A percentile compares a stretch with the other conserved stretches of the same genome.
These are phyloP conservation scores for Ceratocystiopsis sp. DNA, from an alignment of 2,329 filamentous ascomycete genomes.

Conservation along the genomic window DNA sequence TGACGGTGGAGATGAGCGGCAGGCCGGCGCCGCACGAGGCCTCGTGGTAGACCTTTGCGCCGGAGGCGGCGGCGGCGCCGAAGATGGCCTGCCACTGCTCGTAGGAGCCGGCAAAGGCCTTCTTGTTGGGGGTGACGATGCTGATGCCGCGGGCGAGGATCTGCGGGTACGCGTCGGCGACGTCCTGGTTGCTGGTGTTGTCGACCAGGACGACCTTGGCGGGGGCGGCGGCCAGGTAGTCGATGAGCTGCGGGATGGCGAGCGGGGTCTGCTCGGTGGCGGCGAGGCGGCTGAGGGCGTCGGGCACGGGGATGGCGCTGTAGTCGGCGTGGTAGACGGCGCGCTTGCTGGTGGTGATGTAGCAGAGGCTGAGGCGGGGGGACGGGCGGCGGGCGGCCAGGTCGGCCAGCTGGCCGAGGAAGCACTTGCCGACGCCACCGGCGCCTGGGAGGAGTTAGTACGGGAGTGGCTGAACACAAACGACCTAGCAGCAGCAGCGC, in stretches of 20 bases:
- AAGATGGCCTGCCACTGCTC: conserved; percentile 82
- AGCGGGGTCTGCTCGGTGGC: conserved; percentile 48
- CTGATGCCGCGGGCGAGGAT: conserved; percentile 71
- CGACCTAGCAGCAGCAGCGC: no score
- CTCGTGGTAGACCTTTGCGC: conserved; percentile 85
- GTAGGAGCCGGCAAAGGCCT: conserved; percentile 75
- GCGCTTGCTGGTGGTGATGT: conserved; percentile 74
- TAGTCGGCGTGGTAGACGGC: conserved; percentile 62
- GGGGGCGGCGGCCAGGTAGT: conserved; percentile 63
- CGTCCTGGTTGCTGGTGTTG: conserved; percentile 81
- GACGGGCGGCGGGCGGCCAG: conserved; percentile 50
- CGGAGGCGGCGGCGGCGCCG: conserved; percentile 46
- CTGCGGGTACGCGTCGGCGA: conserved; percentile 68
- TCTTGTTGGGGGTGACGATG: conserved; percentile 96
- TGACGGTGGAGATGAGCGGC: conserved; percentile 82
- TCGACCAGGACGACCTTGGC: conserved; percentile 73
- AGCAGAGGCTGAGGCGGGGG: conserved; percentile 59
- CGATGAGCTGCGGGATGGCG: conserved; percentile 50
- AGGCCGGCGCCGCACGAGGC: conserved; percentile 86
- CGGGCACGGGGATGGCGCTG: conserved; percentile 31
- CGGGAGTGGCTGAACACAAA: not conserved
- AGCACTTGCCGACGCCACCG: conserved; percentile 83
- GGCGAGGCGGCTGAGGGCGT: conserved; percentile 40
- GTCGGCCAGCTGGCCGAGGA: conserved; percentile 63
- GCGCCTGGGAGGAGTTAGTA: conserved; percentile 39